Percentiles rank a stretch among this genome's conserved stretches.
phyloP scores from a whole-genome alignment of 169 alveolate species.

The Cryptosporidium xiaoi region DNA sequence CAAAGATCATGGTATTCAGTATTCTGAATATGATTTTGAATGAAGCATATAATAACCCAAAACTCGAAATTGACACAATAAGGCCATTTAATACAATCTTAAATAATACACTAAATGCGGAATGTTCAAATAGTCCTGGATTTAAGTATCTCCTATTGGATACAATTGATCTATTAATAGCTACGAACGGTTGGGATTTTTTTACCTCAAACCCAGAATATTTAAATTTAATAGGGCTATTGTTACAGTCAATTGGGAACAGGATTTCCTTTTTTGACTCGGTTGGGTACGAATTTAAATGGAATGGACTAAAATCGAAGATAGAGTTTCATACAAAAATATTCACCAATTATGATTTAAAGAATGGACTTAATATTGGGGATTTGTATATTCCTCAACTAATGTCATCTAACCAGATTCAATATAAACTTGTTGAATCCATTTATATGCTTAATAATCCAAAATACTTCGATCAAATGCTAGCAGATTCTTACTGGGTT shows the following conservation, averaged over 20 bases:
- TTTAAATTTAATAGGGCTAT: slow-evolving; percentile 2
- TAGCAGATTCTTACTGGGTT: slow-evolving; percentile 54
- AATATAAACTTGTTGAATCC: slow-evolving; percentile 36
- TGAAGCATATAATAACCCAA: slow-evolving; percentile 44
- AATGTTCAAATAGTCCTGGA: slow-evolving; percentile 69
- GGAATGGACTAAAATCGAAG: slow-evolving; percentile 53
- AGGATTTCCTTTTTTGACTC: slow-evolving; percentile 47
- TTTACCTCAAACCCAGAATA: slow-evolving; percentile 26
- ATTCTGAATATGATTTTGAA: slow-evolving; percentile 49
- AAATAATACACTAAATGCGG: slow-evolving; percentile 64
- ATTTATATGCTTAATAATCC: slow-evolving; percentile 62
- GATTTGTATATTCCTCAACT: slow-evolving; percentile 21
- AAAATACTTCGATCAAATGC: slow-evolving; percentile 24
- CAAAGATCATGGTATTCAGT: slow-evolving; percentile 56
- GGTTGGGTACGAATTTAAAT: slow-evolving; percentile 1
- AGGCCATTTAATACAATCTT: slow-evolving; percentile 54
- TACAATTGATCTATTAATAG: slow-evolving; percentile 57
- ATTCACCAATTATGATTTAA: slow-evolving; percentile 15
- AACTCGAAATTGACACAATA: slow-evolving; percentile 32
- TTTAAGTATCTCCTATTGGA: slow-evolving; percentile 39
- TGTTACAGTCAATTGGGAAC: slow-evolving; percentile 56
- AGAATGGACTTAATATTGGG: slow-evolving; percentile 16
- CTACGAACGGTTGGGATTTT: slow-evolving; percentile 63
- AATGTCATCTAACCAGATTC: neutral
- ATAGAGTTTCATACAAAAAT: slow-evolving; percentile 22